Conservation (phyloP, 2,329 filamentous ascomycete genomes). For the Microcyclospora tardicrescens region DNA sequence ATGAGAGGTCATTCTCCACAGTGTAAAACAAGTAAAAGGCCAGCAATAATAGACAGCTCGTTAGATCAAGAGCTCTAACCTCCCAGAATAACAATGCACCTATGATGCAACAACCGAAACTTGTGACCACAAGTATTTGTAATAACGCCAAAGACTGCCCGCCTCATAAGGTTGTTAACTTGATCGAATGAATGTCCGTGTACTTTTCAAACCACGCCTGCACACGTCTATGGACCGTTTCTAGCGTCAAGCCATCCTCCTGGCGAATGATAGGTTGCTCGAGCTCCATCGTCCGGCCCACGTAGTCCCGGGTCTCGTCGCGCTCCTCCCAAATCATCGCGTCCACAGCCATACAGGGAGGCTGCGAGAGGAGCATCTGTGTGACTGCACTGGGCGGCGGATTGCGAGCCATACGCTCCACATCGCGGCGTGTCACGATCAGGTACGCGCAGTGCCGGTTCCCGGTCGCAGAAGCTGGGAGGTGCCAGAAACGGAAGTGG, state of each 20-base stretch:
- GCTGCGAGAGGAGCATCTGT: constrained; percentile 13
- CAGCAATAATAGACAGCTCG: too few relatives aligned
- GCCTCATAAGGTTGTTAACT: too few relatives aligned
- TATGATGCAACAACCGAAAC: too few relatives aligned
- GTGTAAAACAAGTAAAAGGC: too few relatives aligned
- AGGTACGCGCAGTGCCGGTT: constrained; percentile 11
- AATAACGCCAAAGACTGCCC: too few relatives aligned
- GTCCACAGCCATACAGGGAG: constrained; percentile 9
- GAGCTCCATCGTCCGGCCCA: constrained; percentile 10
- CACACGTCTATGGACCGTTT: too few relatives aligned
- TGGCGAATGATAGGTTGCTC: constrained; percentile 6
- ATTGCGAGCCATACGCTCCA: constrained; percentile 1
- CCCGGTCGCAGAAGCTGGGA: constrained; percentile 5
- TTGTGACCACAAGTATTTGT: too few relatives aligned
- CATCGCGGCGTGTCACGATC: constrained; percentile 10
- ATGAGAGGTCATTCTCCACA: too few relatives aligned
- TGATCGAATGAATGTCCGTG: too few relatives aligned
- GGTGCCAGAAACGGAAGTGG: constrained; percentile 13
- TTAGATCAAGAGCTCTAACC: too few relatives aligned
- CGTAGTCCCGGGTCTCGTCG: constrained; percentile 14
- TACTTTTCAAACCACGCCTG: too few relatives aligned
- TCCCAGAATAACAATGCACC: too few relatives aligned
- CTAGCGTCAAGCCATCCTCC: constrained; percentile 12
- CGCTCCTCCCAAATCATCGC: constrained; percentile 11
- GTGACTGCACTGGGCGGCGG: constrained; percentile 2